Evolutionary conservation across 2,329 filamentous ascomycete genomes (phyloP).

Genomic region (Neospermospora avenae): DNA sequence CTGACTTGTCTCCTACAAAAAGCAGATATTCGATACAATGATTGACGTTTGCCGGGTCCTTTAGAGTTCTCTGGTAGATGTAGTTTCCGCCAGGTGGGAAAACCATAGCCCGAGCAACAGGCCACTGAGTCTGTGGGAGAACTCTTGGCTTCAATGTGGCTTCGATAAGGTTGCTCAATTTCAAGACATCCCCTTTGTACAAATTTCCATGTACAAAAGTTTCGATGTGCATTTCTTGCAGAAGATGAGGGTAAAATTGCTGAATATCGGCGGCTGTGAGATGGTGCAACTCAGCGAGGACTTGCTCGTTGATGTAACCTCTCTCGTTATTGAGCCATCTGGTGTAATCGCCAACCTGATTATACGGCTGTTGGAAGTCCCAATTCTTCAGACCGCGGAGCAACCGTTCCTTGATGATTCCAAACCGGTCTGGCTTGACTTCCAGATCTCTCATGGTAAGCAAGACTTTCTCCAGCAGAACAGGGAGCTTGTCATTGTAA

Average conservation of each 20-base stretch:
- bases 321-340: conserved; percentile 76
- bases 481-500: conserved; percentile 94
- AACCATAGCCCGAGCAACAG: conserved; percentile 71
- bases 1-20: conserved; percentile 64
- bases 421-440: conserved; percentile 82
- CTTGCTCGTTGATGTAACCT: conserved; percentile 75
- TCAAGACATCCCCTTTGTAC: conserved; percentile 88
- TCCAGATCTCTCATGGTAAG: conserved; percentile 79
- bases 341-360: conserved; percentile 80
- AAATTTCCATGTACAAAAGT: conserved; percentile 87
- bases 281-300: conserved; percentile 70
- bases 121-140: conserved; percentile 76
- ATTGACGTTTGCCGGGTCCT: conserved; percentile 86
- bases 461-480: conserved; percentile 86
- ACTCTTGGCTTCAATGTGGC: conserved; percentile 69
- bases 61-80: conserved; percentile 75
- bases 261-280: conserved; percentile 73
- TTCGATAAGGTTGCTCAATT: conserved; percentile 79
- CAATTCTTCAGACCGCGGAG: conserved; percentile 77
- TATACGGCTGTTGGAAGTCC: conserved; percentile 84
- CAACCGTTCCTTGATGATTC: conserved; percentile 84
- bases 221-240: conserved; percentile 84
- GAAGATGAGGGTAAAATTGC: conserved; percentile 73
- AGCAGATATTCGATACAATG: conserved; percentile 80
- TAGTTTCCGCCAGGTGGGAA: conserved; percentile 79